phyloP scores from a whole-genome alignment of 2,329 filamentous ascomycete species.

The Microdochium trichocladiopsis region DNA sequence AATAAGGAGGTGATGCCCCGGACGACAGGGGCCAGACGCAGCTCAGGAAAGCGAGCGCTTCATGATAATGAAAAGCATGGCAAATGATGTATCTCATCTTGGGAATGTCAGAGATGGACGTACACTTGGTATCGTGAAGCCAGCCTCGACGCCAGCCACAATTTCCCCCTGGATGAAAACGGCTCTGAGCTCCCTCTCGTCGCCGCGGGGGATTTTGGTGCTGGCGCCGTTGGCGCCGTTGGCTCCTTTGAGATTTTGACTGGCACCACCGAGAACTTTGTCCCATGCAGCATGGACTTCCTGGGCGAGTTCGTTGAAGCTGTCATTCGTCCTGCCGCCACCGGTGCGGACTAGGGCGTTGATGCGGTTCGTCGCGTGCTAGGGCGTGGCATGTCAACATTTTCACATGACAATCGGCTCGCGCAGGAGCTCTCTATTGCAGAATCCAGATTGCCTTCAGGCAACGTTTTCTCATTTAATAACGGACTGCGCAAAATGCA shows the following conservation, averaged over 20 bases:
- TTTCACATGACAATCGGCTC: no score
- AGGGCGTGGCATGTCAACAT: no score
- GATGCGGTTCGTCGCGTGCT: conserved; percentile 3
- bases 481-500: no score
- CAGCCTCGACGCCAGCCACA: background rate
- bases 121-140: conserved; percentile 1
- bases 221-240: background rate
- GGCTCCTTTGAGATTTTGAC: background rate
- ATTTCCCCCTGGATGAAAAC: conserved; percentile 2
- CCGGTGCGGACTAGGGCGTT: conserved; percentile 1
- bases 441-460: no score
- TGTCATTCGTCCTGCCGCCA: conserved; percentile 1
- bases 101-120: background rate
- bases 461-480: no score
- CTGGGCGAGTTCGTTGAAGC: conserved; percentile 2
- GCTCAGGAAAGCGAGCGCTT: no score
- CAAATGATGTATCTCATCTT: no score
- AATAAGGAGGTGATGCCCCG: no score
- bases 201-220: background rate
- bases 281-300: conserved; percentile 1
- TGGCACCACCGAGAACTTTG: background rate
- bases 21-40: no score
- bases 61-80: no score
- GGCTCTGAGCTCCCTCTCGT: conserved; percentile 1
- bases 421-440: no score